These are phyloP conservation scores for Groenewaldozyma auringiensis DNA, from an alignment of 1,139 yeast genomes.

Conservation along the genomic window DNA sequence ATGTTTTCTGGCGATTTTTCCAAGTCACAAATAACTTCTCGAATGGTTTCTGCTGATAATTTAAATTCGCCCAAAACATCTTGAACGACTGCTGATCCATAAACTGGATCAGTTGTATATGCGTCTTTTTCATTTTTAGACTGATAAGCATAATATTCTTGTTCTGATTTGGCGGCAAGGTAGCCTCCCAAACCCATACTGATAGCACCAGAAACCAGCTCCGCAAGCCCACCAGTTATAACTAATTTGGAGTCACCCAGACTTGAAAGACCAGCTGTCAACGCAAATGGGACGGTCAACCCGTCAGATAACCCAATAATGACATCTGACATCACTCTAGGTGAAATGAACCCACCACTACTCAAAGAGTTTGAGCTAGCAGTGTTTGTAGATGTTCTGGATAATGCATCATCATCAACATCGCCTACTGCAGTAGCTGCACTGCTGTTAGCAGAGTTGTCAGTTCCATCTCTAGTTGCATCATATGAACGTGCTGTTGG, in stretches of 20 bases:
- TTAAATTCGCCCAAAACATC: slow-evolving; percentile 64
- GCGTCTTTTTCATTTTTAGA: slow-evolving; percentile 57
- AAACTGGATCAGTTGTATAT: slow-evolving; percentile 48
- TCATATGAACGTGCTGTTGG: slow-evolving; percentile 25
- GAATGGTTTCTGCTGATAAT: slow-evolving; percentile 56
- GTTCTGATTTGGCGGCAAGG: slow-evolving; percentile 72
- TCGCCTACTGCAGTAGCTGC: slow-evolving; percentile 1
- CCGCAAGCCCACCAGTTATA: slow-evolving; percentile 82
- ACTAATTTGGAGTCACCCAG: slow-evolving; percentile 67
- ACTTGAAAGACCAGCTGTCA: slow-evolving; percentile 73
- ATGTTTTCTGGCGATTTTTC: slow-evolving; percentile 51
- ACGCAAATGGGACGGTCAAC: slow-evolving; percentile 75
- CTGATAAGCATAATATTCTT: slow-evolving; percentile 43
- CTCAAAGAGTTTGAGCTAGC: slow-evolving; percentile 8
- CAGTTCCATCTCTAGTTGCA: slow-evolving; percentile 12
- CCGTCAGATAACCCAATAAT: slow-evolving; percentile 78
- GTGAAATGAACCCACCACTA: slow-evolving; percentile 19
- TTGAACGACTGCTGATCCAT: slow-evolving; percentile 48
- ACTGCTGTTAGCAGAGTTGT: neutral
- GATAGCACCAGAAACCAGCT: slow-evolving; percentile 75
- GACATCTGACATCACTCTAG: slow-evolving; percentile 70
- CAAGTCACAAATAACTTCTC: slow-evolving; percentile 53
- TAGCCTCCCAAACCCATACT: slow-evolving; percentile 83
- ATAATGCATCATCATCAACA: slow-evolving; percentile 13
- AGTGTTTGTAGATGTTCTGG: slow-evolving; percentile 14